Percentiles rank a stretch among this genome's conserved stretches.
Conservation (phyloP, 805 yeast species). For the Huiozyma naganishii region DNA sequence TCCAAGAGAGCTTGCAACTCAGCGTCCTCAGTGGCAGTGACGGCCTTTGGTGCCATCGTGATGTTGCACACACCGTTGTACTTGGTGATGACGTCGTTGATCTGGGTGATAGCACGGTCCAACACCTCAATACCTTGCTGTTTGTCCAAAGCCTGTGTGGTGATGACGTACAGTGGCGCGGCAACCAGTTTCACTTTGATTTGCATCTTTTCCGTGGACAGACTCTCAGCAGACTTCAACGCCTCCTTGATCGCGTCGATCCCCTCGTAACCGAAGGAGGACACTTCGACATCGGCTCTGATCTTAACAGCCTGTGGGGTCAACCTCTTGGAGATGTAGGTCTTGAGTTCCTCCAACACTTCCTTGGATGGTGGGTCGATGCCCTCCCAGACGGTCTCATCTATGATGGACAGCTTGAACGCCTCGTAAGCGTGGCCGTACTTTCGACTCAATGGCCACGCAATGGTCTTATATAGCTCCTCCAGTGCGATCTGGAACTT, state of each 20-base stretch:
- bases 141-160: slow-evolving; percentile 88
- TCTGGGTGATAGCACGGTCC: slow-evolving; percentile 68
- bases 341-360: slow-evolving; percentile 71
- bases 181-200: slow-evolving; percentile 93
- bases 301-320: slow-evolving; percentile 97
- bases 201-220: slow-evolving; percentile 75
- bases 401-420: slow-evolving; percentile 90
- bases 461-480: slow-evolving; percentile 73
- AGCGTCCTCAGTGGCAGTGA: slow-evolving; percentile 96
- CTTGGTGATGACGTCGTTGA: slow-evolving; percentile 55
- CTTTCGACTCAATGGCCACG: slow-evolving; percentile 95
- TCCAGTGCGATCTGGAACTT: slow-evolving; percentile 85
- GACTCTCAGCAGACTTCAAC: slow-evolving; percentile 71
- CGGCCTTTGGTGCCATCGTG: slow-evolving; percentile 98
- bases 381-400: slow-evolving; percentile 72
- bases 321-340: slow-evolving; percentile 82
- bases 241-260: slow-evolving; percentile 93
- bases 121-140: slow-evolving; percentile 74
- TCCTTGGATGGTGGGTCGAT: slow-evolving; percentile 61
- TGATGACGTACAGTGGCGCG: slow-evolving; percentile 90
- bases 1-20: slow-evolving; percentile 93
- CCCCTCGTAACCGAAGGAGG: slow-evolving; percentile 95
- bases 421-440: slow-evolving; percentile 97
- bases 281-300: slow-evolving; percentile 97
- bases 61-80: slow-evolving; percentile 83